A percentile compares a stretch with the other conserved stretches of the same genome.
phyloP scores from a whole-genome alignment of 2,329 filamentous ascomycete species.

The Allantophomopsis lycopodina region DNA sequence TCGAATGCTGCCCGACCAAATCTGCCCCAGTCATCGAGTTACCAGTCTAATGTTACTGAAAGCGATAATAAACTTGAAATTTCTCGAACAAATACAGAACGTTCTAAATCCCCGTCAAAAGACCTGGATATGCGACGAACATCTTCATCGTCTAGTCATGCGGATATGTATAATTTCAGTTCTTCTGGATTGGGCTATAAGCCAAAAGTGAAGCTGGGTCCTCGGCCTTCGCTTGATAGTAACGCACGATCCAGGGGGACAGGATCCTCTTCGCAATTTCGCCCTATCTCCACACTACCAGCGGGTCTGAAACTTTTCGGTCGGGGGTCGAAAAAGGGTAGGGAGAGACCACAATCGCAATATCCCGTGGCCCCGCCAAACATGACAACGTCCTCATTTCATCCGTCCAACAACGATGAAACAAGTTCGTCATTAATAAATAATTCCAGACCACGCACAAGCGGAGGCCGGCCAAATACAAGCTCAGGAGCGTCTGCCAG shows the following conservation, averaged over 20 bases:
- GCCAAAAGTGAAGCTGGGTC: conserved; percentile 80
- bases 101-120: conserved; percentile 7
- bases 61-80: background rate
- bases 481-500: conserved; percentile 13
- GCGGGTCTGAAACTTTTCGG: conserved; percentile 62
- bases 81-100: too few species aligned
- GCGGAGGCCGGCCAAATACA: conserved; percentile 17
- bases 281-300: conserved; percentile 68
- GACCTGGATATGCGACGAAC: conserved; percentile 12
- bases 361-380: conserved; percentile 12
- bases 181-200: conserved; percentile 39
- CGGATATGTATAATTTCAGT: conserved; percentile 34
- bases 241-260: conserved; percentile 43
- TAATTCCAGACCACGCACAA: conserved; percentile 13
- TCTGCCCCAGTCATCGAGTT: too few species aligned
- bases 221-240: conserved; percentile 62
- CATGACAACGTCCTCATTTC: conserved; percentile 14
- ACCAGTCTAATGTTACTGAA: conserved; percentile 12
- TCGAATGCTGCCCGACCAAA: too few species aligned
- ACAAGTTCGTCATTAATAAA: too few species aligned
- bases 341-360: conserved; percentile 25
- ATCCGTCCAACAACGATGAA: conserved; percentile 2
- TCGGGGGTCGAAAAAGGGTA: conserved; percentile 40
- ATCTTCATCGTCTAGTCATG: conserved; percentile 35
- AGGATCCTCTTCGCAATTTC: conserved; percentile 41